Evolutionary conservation across 192 early-diverging fungal genomes (phyloP), one percentile per base, ranked within the genome.

Genomic region (Mortierella antarctica): DNA sequence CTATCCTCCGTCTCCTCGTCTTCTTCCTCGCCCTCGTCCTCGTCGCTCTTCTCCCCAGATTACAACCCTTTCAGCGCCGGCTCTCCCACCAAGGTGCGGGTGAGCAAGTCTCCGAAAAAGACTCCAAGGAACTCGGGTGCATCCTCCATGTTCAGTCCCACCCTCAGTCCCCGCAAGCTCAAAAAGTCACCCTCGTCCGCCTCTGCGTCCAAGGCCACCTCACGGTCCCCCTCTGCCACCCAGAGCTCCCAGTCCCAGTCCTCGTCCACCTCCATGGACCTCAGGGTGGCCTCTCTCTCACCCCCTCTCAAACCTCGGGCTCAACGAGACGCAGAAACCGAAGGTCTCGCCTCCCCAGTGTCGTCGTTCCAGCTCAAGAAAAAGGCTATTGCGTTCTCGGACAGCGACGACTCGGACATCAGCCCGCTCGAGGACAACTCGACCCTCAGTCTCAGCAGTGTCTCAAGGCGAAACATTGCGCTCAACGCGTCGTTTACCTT

Each of bases 111-210:
- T 10, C 18, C 50, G 6, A 67, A 72, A 44, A 80, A 68, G 60
- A 68, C 52, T 2, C 45, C 6, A 6, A 51, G 44, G 12, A 51
- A 49, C 40, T 45, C 14, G 23, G 15, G 75, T 18, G 70, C 48
- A 23, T 63, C 47, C n/a, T 67, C 50, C 39, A 47, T 80, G 53
- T 80, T 80, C 49, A 80, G 77, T 51, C 77, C 77, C 12, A 72
- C 70, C 10, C 77, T 80, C 57, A 72, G 77, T 44, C 77, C 77
- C 12, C 70, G 70, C 45, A 80, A 80, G 41, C 57, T 40, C 11
- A 71, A 64, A 45, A 66, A 49, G 31, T 20, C 57, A 8, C 7
- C 39, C 7, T 49, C 48, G 6, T 52, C 58, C 20, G 11, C 4
- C 4, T 51, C 65, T 20, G 12, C 31, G 40, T 54, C 60, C 5